Evolutionary conservation across 257 asterid genomes (phyloP).

Genomic region (Plectranthus barbatus): DNA sequence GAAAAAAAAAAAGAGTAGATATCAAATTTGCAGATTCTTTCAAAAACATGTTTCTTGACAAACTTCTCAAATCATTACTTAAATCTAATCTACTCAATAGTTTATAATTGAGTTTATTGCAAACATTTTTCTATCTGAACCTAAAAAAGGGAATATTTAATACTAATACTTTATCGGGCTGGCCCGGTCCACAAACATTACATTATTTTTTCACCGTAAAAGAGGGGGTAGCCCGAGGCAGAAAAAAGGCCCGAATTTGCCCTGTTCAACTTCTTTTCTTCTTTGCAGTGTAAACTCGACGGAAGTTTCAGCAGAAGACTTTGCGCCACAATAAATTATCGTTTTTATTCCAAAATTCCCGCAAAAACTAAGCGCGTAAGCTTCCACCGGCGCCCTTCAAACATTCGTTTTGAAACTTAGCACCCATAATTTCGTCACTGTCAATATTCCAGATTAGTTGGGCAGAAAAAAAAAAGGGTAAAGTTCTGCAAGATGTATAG

Average conservation of each 20-base stretch:
- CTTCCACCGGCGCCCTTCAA: neutral
- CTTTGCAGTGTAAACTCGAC: neutral
- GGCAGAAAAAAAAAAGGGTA: neutral
- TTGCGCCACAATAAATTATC: constrained; percentile 20
- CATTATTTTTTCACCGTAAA: no score
- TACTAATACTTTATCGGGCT: neutral
- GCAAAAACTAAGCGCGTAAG: neutral
- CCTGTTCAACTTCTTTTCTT: constrained; percentile 12
- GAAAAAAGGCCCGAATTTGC: constrained; percentile 1
- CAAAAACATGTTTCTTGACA: no score
- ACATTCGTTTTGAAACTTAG: neutral
- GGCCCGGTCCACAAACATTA: neutral
- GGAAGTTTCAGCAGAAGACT: constrained; percentile 15
- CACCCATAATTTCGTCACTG: neutral
- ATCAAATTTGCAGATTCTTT: no score
- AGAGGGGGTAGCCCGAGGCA: no score
- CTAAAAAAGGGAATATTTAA: no score
- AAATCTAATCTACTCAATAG: no score
- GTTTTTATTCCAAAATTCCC: constrained; percentile 2
- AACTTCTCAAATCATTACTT: no score
- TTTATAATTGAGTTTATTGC: no score
- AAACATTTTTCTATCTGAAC: no score
- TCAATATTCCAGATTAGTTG: neutral
- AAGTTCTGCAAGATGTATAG: constrained; percentile 15
- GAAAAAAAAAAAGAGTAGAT: no score